Evolutionary conservation across 2,329 filamentous ascomycete species (phyloP), one percentile per base, ranked within the genome.

Genomic region (Aulographum hederae): DNA sequence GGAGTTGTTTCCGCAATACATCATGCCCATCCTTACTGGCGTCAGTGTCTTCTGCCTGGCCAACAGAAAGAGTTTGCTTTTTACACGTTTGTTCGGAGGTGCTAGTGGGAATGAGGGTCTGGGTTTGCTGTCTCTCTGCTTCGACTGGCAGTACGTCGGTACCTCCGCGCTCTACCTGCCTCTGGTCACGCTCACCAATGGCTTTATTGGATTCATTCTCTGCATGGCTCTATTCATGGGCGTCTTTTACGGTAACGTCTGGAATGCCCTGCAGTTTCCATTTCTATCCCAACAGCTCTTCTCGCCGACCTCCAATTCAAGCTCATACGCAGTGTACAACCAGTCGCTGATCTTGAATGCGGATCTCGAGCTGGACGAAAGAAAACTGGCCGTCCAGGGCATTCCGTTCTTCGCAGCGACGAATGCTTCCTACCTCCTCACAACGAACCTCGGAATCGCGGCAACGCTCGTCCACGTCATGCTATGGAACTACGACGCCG

Each of bases 161-260:
- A 26, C 19, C 12, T 28, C 29, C 3, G 30, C 32, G 6, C 18
- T 37, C 12, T 37, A 30, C 28, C 32, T 33, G 19, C 35, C 35
- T n/a, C 30, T 37, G 11, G 14, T 36, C 10, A 32, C 35, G 5
- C 16, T 37, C 6, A 20, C 27, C 29, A 37, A 37, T 18, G 26
- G 18, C 10, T 36, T 36, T 16, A 26, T 37, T 8, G 33, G 35
- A n/a, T 37, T 36, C 18, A 19, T 37, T 18, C 31, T 26, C 4
- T 34, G 36, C 30, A 35, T 46, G 41, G 47, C 46, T 6, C 23
- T 34, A 5, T 30, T 38, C 25, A 34, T 37, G 15, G 36, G 28
- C 10, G 17, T 38, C 14, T 38, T 36, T 20, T 38, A 38, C 28
- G 21, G 31, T 12, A 38, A 38, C 27, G 26, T 28, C 12, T 38